Conservation (phyloP, 1,284 basidiomycete species). For the Vanrija sp. region DNA sequence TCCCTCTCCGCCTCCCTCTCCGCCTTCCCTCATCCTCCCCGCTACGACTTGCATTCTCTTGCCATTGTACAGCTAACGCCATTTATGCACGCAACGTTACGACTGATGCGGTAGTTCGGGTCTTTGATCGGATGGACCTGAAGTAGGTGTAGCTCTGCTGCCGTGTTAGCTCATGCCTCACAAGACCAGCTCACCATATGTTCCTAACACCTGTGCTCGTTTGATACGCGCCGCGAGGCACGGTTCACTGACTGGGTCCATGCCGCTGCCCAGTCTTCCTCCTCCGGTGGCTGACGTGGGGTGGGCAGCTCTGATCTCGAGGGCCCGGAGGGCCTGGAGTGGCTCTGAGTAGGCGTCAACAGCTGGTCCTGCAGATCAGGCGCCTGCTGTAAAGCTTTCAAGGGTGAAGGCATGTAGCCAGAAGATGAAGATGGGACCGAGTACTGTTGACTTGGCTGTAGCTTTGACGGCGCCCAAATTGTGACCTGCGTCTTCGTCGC, state of each 20-base stretch:
- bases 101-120: neutral
- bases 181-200: no score
- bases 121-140: no score
- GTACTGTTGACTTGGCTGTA: no score
- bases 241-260: slow-evolving; percentile 2
- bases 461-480: slow-evolving; percentile 3
- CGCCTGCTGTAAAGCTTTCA: neutral
- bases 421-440: no score
- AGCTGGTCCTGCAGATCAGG: neutral
- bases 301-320: no score
- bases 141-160: no score
- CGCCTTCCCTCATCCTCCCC: neutral
- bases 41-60: neutral
- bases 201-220: neutral
- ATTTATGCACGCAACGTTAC: slow-evolving; percentile 1
- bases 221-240: neutral
- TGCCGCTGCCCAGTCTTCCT: slow-evolving; percentile 1
- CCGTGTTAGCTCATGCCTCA: no score
- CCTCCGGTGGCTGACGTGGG: neutral
- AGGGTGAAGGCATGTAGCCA: neutral
- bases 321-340: no score
- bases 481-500: neutral
- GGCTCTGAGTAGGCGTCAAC: no score
- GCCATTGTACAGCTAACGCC: neutral
- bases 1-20: neutral